Conservation (phyloP, 495 filamentous ascomycete genomes). For the Tuber brumale region DNA sequence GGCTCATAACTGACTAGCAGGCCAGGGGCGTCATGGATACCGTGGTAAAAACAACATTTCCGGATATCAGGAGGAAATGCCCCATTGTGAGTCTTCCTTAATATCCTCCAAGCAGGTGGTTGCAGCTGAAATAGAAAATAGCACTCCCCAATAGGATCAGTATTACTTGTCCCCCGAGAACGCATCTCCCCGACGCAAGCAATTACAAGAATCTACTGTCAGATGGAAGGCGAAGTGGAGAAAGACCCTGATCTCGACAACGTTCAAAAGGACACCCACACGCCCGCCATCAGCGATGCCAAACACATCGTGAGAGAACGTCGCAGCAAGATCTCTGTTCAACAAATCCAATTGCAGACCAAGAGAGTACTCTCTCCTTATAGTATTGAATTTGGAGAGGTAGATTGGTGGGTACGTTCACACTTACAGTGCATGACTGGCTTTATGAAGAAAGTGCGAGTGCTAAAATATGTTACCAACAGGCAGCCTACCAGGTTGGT, state of each 20-base stretch:
- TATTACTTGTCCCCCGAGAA: constrained; percentile 63
- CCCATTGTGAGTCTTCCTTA: constrained; percentile 43
- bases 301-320: constrained; percentile 20
- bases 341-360: constrained; percentile 55
- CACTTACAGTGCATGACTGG: background rate
- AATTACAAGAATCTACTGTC: constrained; percentile 57
- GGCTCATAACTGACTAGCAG: background rate
- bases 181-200: constrained; percentile 46
- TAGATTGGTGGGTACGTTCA: constrained; percentile 51
- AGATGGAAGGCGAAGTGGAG: constrained; percentile 42
- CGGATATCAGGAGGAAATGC: constrained; percentile 59
- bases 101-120: background rate
- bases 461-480: background rate
- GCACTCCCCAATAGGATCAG: constrained; percentile 51
- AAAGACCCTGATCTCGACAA: constrained; percentile 20
- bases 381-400: constrained; percentile 45
- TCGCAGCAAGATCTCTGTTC: constrained; percentile 45
- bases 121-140: background rate
- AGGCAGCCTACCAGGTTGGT: constrained; percentile 37
- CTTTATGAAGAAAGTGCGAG: background rate
- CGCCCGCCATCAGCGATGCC: constrained; percentile 38
- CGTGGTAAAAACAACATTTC: constrained; percentile 67
- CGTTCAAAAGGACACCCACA: constrained; percentile 17
- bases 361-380: constrained; percentile 54
- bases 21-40: constrained; percentile 72